Evolutionary conservation across 495 filamentous ascomycete species (phyloP).

Genomic region (Articulospora tetracladia): DNA sequence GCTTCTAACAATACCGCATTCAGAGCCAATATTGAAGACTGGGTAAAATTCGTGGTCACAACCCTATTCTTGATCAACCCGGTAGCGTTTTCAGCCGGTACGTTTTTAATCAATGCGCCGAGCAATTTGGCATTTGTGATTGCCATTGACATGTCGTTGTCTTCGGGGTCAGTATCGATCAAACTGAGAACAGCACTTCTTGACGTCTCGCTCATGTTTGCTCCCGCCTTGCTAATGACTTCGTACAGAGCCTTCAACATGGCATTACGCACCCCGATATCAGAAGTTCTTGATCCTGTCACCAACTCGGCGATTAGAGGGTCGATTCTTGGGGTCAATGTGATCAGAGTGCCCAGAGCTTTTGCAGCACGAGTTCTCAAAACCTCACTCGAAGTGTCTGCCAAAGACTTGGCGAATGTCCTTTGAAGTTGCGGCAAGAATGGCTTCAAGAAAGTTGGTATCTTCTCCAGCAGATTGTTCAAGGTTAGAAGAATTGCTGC

Average conservation of each 20-base stretch:
- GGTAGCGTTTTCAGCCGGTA: conserved; percentile 61
- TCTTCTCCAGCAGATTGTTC: conserved; percentile 95
- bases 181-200: conserved; percentile 74
- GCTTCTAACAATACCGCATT: conserved; percentile 86
- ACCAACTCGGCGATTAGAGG: conserved; percentile 83
- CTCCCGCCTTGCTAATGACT: conserved; percentile 89
- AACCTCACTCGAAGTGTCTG: conserved; percentile 87
- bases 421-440: conserved; percentile 96
- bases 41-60: conserved; percentile 64
- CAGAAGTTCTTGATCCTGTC: conserved; percentile 84
- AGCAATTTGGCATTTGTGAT: conserved; percentile 88
- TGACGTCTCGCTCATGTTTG: conserved; percentile 90
- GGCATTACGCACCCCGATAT: conserved; percentile 85
- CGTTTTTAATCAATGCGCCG: conserved; percentile 80
- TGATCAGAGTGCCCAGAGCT: conserved; percentile 92
- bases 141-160: conserved; percentile 68
- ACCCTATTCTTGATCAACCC: conserved; percentile 78
- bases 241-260: conserved; percentile 98
- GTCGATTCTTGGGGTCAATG: conserved; percentile 91
- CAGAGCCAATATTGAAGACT: conserved; percentile 68
- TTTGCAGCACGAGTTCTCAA: conserved; percentile 88
- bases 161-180: conserved; percentile 80
- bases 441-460: conserved; percentile 90
- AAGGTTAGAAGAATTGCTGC: conserved; percentile 90
- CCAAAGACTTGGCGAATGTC: conserved; percentile 93